Percentiles rank a stretch among this genome's conserved stretches.
Evolutionary conservation across 2,329 filamentous ascomycete species (phyloP).

Genomic region (Aureobasidium pullulans): DNA sequence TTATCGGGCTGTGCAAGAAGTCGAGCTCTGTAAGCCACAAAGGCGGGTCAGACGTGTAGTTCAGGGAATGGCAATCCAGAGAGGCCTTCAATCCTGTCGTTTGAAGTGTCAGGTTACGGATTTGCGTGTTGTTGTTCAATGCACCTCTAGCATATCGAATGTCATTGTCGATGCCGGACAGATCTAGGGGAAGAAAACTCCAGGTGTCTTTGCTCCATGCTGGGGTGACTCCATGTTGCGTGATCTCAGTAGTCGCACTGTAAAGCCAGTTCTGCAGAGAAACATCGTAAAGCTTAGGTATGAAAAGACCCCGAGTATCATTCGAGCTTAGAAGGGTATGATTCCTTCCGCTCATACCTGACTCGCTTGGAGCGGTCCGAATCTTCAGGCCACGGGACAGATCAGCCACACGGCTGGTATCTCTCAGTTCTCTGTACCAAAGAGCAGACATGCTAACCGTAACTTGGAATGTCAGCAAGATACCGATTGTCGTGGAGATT

Average conservation of each 20-base stretch:
- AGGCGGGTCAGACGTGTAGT: not conserved
- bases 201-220: constrained; percentile 1
- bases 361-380: not conserved
- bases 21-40: not conserved
- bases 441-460: constrained; percentile 2
- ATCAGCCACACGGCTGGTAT: not conserved
- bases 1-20: not conserved
- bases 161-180: not conserved
- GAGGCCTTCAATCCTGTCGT: not conserved
- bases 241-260: not conserved
- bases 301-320: too few relatives aligned
- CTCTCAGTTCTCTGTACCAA: not conserved
- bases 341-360: not conserved
- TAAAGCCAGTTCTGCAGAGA: not conserved
- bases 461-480: not conserved
- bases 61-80: not conserved
- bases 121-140: too few relatives aligned
- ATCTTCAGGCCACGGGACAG: not conserved
- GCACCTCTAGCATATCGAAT: too few relatives aligned
- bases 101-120: not conserved
- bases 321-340: not conserved
- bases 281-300: not conserved
- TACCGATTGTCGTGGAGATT: not conserved
- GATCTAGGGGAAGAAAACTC: not conserved
- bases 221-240: not conserved